Evolutionary conservation across 805 yeast species (phyloP), one percentile per base, ranked within the genome.

Genomic region (Kodamaea kakaduensis): DNA sequence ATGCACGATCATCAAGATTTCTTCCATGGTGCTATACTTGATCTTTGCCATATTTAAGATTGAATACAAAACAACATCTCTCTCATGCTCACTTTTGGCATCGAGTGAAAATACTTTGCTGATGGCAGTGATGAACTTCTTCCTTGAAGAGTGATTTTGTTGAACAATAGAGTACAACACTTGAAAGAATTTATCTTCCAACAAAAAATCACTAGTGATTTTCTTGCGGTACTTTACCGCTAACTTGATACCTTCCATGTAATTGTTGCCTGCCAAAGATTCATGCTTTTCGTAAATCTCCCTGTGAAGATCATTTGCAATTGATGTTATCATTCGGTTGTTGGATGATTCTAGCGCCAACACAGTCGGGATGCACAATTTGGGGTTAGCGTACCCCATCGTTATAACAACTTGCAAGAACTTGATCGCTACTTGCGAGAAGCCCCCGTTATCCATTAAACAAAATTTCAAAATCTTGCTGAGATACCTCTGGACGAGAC

Each of bases 321-420:
- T 56, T 3, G 52, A 52, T 20, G 71, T 62, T 12, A 83, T 65
- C 8, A 56, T 50, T 3, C 50, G 52, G 12, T 62, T 56, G 1
- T 63, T 56, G 0, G 86, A 76, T 0, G 84, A 66, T 38, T 79
- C 78, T 22, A 87, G 59, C 0, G 90, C 90, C 37, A 85, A 70
- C 1, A 84, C 66, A 0, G 88, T 80, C 0, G 88, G 74, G 5
- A 81, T 72, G 47, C 86, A 75, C 4, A 73, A 48, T 37, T 83
- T 71, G 1, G 96, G 96, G 49, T 82, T 84, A 0, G 83, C 81
- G 55, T 75, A 81, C 0, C 95, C 95, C 36, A 77, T 66, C 18
- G 67, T 67, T 7, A 81, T 69, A 16, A 81, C 73, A 27, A 74
- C 54, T 36, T 70, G 75, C 27, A 85, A 49, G 41, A 78, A 76